Base-by-base conservation (phyloP, 2,329 filamentous ascomycete species). In the Fusarium subtropicale region DNA sequence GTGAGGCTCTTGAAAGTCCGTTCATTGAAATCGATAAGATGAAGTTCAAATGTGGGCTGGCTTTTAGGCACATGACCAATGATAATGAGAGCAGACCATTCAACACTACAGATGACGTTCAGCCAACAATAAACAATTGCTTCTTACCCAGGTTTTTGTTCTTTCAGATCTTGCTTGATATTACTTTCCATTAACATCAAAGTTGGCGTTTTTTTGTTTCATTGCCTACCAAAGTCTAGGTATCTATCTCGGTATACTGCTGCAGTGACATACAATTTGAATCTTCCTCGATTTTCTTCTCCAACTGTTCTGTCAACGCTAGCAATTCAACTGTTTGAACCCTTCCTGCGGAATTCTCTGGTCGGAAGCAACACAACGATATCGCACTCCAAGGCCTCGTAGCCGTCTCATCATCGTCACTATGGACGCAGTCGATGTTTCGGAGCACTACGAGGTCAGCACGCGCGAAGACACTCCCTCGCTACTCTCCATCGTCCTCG, bases 401-500 rank as follows among this genome's bases (percentile, higher is more conserved):
- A 78, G 77, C 77, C 75, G 63, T 53, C 64, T 66, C 44, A 52
- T 54, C 28, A 34, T 45, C 30, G 41, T 69, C 68, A 81, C 70
- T 56, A 89, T 89, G 87, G 80, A 82, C 73, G 80, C 79, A 73
- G 81, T 82, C 79, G 87, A 89, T 77, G 85, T 84, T 73, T 88
- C 87, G 55, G 85, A 87, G 61, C 87, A 89, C 80, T 88, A 88
- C 79, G 85, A 87, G 79, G 82, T 84, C 74, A 82, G 81, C 68
- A 81, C 82, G 45, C 84, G 81, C 53, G 86, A 84, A 57, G 86
- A 88, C 67, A 82, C 86, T 7, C 93, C 96, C 1, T 97, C 95
- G 16, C 90, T 99, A 36, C 89, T 97, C 54, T 91, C 93, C 72
- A 90, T 99, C 75, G 86, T 99, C 76, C 87, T 99, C 82, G 96